A percentile compares a stretch with the other conserved stretches of the same genome.
These are phyloP conservation scores for Dactylellina cionopaga DNA, from an alignment of 2,329 filamentous ascomycete genomes.

Conservation along the genomic window DNA sequence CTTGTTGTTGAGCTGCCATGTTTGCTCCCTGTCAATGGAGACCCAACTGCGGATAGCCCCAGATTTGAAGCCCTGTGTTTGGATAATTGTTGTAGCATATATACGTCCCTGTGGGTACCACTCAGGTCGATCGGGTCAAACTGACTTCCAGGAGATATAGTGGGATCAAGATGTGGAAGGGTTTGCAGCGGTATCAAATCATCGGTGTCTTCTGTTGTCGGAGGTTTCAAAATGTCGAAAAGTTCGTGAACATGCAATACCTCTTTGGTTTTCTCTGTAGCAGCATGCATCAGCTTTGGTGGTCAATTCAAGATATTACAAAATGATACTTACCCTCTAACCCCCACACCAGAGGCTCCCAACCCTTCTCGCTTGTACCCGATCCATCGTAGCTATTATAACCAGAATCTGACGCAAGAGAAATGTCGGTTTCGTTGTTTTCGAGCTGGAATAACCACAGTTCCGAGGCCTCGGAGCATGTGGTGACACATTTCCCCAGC, in stretches of 20 bases:
- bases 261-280: slow-evolving; percentile 37
- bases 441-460: slow-evolving; percentile 48
- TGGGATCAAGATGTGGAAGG: slow-evolving; percentile 14
- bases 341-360: slow-evolving; percentile 48
- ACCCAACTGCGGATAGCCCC: slow-evolving; percentile 18
- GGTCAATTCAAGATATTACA: background rate
- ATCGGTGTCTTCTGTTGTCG: slow-evolving; percentile 7
- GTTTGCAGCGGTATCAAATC: slow-evolving; percentile 28
- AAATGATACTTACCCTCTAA: slow-evolving; percentile 28
- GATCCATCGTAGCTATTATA: slow-evolving; percentile 51
- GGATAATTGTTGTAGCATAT: slow-evolving; percentile 44
- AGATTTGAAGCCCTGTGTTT: slow-evolving; percentile 34
- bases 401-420: slow-evolving; percentile 41
- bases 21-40: slow-evolving; percentile 27
- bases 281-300: background rate
- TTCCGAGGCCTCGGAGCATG: slow-evolving; percentile 31
- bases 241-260: slow-evolving; percentile 36
- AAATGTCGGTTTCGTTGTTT: slow-evolving; percentile 33
- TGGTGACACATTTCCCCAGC: slow-evolving; percentile 47
- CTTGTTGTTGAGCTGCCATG: slow-evolving; percentile 25
- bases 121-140: slow-evolving; percentile 49
- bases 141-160: slow-evolving; percentile 26
- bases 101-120: slow-evolving; percentile 46
- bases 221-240: slow-evolving; percentile 29
- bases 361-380: slow-evolving; percentile 36